A percentile compares a stretch with the other conserved stretches of the same genome.
These are phyloP conservation scores for Betula pendula DNA, from an alignment of 306 rosid species.

Conservation along the genomic window DNA sequence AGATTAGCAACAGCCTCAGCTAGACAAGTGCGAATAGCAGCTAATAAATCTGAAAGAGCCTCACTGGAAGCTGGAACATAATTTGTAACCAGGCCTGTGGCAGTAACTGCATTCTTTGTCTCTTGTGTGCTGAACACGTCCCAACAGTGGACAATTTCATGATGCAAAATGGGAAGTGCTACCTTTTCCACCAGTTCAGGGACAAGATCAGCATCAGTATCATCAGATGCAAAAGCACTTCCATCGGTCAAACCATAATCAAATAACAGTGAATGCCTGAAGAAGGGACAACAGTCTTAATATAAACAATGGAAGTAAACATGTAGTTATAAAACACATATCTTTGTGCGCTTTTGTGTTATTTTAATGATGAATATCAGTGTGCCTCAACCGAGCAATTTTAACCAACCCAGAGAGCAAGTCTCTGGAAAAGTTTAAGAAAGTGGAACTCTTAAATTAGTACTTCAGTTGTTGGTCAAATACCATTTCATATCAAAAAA, in stretches of 20 bases:
- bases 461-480: conserved; percentile 23
- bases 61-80: conserved; percentile 82
- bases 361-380: not conserved
- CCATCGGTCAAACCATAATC: conserved; percentile 74
- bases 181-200: conserved; percentile 91
- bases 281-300: not conserved
- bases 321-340: not conserved
- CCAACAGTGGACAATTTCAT: conserved; percentile 85
- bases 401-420: conserved; percentile 6
- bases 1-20: conserved; percentile 81
- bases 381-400: conserved; percentile 4
- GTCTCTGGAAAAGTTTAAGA: conserved; percentile 1
- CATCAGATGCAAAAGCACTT: conserved; percentile 58
- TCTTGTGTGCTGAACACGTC: conserved; percentile 81
- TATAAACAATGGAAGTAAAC: conserved; percentile 3
- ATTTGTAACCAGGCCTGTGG: conserved; percentile 74
- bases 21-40: conserved; percentile 66
- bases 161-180: conserved; percentile 89
- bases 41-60: conserved; percentile 76
- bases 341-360: conserved; percentile 7
- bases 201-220: conserved; percentile 83
- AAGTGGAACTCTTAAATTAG: conserved; percentile 10
- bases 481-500: conserved; percentile 91
- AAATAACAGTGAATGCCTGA: conserved; percentile 79
- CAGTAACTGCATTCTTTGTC: conserved; percentile 71